Conservation (phyloP, 331 rosid genomes). For the Acacia concinna region DNA sequence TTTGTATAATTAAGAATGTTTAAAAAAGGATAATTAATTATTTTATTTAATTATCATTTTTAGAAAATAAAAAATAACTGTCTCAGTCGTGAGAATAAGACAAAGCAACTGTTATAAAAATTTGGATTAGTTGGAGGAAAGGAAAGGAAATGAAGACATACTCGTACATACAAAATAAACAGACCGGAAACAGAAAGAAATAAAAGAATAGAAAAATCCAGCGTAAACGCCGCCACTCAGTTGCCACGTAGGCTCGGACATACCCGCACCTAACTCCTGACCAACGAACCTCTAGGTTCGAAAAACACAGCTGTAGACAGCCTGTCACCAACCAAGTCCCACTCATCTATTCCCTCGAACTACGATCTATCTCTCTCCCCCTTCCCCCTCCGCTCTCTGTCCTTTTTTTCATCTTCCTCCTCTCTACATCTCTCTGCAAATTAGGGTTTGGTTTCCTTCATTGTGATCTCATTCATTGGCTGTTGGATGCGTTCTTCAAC, state of each 20-base stretch:
- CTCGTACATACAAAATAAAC: background rate
- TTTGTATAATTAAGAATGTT: background rate
- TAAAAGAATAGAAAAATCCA: background rate
- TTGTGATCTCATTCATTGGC: conserved; percentile 35
- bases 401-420: background rate
- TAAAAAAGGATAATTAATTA: background rate
- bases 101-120: background rate
- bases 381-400: background rate
- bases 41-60: background rate
- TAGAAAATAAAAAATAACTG: background rate
- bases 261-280: conserved; percentile 43
- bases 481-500: background rate
- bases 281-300: conserved; percentile 61
- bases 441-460: conserved; percentile 55
- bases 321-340: conserved; percentile 99
- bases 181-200: background rate
- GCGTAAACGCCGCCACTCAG: conserved; percentile 65
- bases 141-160: background rate
- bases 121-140: background rate
- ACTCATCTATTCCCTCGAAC: conserved; percentile 85
- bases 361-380: conserved; percentile 39
- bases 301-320: conserved; percentile 97
- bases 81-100: background rate
- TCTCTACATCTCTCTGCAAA: background rate
- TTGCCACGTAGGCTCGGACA: conserved; percentile 64